Evolutionary conservation across 2,329 filamentous ascomycete species (phyloP), one percentile per base, ranked within the genome.

Genomic region (Colletotrichum lupini): DNA sequence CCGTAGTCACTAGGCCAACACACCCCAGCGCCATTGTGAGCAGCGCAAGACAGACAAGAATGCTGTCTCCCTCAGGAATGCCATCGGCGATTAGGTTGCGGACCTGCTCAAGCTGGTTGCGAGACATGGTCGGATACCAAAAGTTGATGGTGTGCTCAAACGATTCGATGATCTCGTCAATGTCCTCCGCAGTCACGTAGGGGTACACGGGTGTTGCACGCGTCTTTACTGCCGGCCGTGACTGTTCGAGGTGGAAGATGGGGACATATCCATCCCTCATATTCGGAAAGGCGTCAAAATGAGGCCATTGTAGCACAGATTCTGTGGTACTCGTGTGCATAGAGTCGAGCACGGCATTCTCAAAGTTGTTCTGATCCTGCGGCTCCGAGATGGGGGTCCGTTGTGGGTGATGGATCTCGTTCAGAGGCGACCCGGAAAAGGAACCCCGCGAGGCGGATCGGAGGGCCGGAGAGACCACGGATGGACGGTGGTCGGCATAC

Each of bases 251-350:
- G 22, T 84, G 81, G 62, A 88, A 88, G 28, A 88, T 86, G 1
- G 86, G 83, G 2, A 81, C 77, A 28, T 85, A 84, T 19, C 84
- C 83, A 32, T 83, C 78, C 1, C 86, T 80, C 28, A 88, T 79
- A 12, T 81, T 81, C 2, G 84, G 82, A 56, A 86, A 86, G 2
- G 80, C 78, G 32, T 86, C 82, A 67, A 88, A 87, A 67, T 87
- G 84, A 7, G 85, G 85, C 87, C 86, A 88, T 68, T 85, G 84
- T 0, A 88, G 81, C n/a, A 88, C 82, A 0, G 84, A 86, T 75
- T 88, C 86, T 0, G 86, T 88, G 0, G 86, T 85, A 0, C 85
- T 87, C 0, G 85, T 87, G 76, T 88, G 87, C 80, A 87, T 84
- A 0, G 84, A 85, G 11, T 87, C 85, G 5, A 88, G 78, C 2